Conservation (phyloP, 345 rosid species). For the Syzygium aqueum region DNA sequence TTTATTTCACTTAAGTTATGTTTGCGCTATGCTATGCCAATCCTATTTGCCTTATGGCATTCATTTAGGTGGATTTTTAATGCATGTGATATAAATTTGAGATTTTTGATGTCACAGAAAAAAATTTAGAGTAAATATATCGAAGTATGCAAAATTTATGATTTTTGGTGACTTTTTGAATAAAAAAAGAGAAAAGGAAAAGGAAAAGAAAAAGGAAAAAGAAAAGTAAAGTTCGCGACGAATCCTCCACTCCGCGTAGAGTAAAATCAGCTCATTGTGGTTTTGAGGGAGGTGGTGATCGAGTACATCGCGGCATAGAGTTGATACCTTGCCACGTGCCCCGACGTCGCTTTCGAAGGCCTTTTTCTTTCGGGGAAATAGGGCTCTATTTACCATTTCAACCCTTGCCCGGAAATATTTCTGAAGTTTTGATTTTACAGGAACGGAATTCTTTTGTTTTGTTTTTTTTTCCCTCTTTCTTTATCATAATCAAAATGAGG, state of each 20-base stretch:
- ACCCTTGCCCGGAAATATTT: neutral
- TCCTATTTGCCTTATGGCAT: no score
- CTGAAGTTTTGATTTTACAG: neutral
- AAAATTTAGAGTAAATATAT: no score
- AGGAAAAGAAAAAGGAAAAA: neutral
- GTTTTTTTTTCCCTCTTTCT: neutral
- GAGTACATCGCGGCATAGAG: neutral
- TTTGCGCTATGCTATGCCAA: no score
- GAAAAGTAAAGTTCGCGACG: neutral
- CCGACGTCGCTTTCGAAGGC: neutral
- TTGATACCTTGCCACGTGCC: neutral
- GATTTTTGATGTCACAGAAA: no score
- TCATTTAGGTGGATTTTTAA: no score
- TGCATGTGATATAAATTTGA: no score
- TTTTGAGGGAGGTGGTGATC: neutral
- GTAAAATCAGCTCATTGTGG: no score
- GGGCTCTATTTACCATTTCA: neutral
- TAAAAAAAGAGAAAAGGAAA: fast-evolving
- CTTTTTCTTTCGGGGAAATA: neutral
- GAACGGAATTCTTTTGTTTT: neutral
- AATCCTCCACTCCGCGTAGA: neutral
- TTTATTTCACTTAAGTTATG: no score
- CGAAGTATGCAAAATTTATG: no score
- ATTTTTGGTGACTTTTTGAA: no score
- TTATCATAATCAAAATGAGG: neutral